A percentile compares a stretch with the other conserved stretches of the same genome.
These are phyloP conservation scores for Cercophora sp. DNA, from an alignment of 495 filamentous ascomycete species.

Conservation along the genomic window DNA sequence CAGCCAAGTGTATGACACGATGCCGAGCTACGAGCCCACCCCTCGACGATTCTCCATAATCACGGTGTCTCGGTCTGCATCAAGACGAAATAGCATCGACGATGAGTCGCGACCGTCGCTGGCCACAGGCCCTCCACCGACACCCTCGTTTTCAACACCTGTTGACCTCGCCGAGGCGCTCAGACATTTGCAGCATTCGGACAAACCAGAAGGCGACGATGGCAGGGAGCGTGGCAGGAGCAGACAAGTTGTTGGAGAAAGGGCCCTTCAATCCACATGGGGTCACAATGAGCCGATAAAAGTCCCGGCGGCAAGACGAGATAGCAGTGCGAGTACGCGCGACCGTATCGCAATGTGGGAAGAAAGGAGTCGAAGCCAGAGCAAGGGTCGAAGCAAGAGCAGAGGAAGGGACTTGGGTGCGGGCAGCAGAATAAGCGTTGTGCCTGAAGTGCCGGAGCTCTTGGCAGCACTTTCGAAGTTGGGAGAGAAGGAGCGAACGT, in stretches of 20 bases:
- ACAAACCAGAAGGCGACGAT: not conserved
- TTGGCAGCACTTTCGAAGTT: constrained; percentile 1
- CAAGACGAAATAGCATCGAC: constrained; percentile 24
- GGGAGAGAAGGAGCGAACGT: not conserved
- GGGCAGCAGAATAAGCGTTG: constrained; percentile 20
- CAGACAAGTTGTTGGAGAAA: constrained; percentile 4
- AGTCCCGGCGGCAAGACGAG: constrained; percentile 11
- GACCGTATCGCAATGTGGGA: constrained; percentile 23
- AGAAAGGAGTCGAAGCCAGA: constrained; percentile 19
- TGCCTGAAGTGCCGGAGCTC: constrained; percentile 23
- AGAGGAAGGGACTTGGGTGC: constrained; percentile 14
- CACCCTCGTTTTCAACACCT: not conserved
- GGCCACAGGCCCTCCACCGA: not conserved
- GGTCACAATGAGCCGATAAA: constrained; percentile 5
- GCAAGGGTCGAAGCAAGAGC: constrained; percentile 21
- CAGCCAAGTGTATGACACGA: not conserved
- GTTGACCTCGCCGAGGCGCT: constrained; percentile 13
- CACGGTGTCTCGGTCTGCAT: constrained; percentile 14
- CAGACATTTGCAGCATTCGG: constrained; percentile 12
- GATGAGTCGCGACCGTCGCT: constrained; percentile 3
- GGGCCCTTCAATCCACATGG: constrained; percentile 1
- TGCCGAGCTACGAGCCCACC: constrained; percentile 26
- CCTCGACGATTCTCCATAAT: constrained; percentile 21
- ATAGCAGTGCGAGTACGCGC: constrained; percentile 21
- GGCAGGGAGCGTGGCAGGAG: constrained; percentile 13